These are phyloP conservation scores for Symmetrospora coprosmae DNA, from an alignment of 768 basidiomycete species.

Conservation along the genomic window DNA sequence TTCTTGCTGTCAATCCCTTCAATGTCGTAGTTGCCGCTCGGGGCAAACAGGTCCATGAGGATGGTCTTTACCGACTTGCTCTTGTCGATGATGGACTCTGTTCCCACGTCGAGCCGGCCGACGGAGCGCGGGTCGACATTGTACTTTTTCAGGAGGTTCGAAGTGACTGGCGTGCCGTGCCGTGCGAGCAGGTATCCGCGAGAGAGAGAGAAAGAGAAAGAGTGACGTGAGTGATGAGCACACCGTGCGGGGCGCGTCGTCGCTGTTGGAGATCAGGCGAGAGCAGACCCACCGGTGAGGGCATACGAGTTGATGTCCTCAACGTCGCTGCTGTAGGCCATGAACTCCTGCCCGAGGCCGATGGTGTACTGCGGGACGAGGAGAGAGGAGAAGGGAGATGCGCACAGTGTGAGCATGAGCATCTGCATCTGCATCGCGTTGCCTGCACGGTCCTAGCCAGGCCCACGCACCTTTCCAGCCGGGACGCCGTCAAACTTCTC, in stretches of 20 bases:
- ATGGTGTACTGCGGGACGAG: slow-evolving; percentile 57
- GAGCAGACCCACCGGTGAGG: slow-evolving; percentile 56
- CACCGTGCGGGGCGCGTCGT: background rate
- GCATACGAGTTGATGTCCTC: slow-evolving; percentile 99
- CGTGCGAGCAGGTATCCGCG: background rate
- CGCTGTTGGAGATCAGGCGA: background rate
- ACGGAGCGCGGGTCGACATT: slow-evolving; percentile 91
- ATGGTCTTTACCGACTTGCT: slow-evolving; percentile 97
- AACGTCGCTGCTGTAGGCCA: slow-evolving; percentile 97
- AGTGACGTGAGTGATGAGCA: slow-evolving; percentile 21
- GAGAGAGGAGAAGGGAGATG: background rate
- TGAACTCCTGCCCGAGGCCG: slow-evolving; percentile 90
- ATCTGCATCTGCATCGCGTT: too few relatives aligned
- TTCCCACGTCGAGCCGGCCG: slow-evolving; percentile 94
- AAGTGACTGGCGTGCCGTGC: slow-evolving; percentile 49
- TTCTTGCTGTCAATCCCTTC: slow-evolving; percentile 99
- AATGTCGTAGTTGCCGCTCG: slow-evolving; percentile 84
- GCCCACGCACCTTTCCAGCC: slow-evolving; percentile 52
- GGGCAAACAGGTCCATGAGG: slow-evolving; percentile 93
- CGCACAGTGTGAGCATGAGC: too few relatives aligned
- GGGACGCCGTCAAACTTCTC: slow-evolving; percentile 87
- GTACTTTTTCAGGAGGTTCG: slow-evolving; percentile 78
- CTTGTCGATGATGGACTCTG: slow-evolving; percentile 99
- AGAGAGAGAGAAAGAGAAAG: too few relatives aligned
- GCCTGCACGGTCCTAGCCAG: too few relatives aligned